Evolutionary conservation across 208 protist species (phyloP), one percentile per base, ranked within the genome.

Genomic region (Trypanosoma brucei): DNA sequence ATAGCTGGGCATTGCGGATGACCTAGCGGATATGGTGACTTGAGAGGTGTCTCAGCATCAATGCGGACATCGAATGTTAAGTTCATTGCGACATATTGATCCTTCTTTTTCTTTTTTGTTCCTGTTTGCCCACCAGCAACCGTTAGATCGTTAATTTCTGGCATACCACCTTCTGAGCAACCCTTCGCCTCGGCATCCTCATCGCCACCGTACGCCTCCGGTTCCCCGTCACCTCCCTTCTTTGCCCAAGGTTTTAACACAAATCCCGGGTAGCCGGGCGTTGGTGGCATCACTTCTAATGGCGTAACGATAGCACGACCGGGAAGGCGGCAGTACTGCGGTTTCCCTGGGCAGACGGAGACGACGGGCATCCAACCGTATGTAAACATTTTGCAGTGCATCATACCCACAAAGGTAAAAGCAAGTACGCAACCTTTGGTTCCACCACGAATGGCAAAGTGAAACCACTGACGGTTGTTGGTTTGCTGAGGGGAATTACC

Each of bases 391-490:
- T 76, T 75, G 62, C 78, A 83, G 72, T 95, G 79, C 76, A 84
- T 90, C 73, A 97, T 79, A 22, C 86, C 90, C 3, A 92, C 68
- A 45, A 97, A 75, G 22, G 68, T 86, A 55, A 96, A 64, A 31
- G 50, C 71, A 34, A 97, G 62, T 7, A 75, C 58, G 34, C 40
- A 59, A 14, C 87, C 88, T 42, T 82, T 85, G 30, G 36, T 49
- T 48, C 76, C 86, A 9, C 91, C 91, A 13, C 80, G 83, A 38
- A 97, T 79, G 14, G 85, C 81, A 72, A 97, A 97, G 75, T 97
- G 86, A 68, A 96, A 96, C 91, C 93, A 97, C 65, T 95, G 87
- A 8, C 91, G 79, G 63, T 93, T 93, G 65, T 92, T 91, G 30
- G 84, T 95, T 76, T 95, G 89, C 30, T 69, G 65, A 14, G 78